These are phyloP conservation scores for Pseudevernia furfuracea DNA, from an alignment of 495 filamentous ascomycete genomes.

Conservation along the genomic window DNA sequence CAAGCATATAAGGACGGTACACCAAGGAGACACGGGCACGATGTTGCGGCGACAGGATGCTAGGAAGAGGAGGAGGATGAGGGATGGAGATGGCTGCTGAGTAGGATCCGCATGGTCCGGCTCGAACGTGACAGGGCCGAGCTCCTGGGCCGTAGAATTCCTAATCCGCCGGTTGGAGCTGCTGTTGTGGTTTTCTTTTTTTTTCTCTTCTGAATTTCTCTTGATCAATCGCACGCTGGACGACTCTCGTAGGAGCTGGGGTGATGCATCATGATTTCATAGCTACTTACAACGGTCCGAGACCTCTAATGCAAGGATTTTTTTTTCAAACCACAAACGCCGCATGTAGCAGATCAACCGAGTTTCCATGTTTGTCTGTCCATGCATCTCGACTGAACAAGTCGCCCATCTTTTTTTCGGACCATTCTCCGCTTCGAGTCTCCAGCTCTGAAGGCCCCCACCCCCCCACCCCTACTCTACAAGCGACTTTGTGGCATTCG, in stretches of 20 bases:
- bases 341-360: too few relatives aligned
- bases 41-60: background rate
- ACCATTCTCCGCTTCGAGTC: too few relatives aligned
- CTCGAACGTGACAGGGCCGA: background rate
- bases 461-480: too few relatives aligned
- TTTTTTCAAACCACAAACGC: background rate
- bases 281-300: background rate
- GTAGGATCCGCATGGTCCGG: background rate
- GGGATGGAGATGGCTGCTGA: background rate
- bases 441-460: too few relatives aligned
- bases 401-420: too few relatives aligned
- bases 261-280: background rate
- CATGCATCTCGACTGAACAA: too few relatives aligned
- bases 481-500: too few relatives aligned
- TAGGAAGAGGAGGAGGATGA: background rate
- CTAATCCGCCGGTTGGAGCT: background rate
- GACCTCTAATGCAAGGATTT: background rate
- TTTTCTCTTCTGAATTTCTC: background rate
- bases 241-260: background rate
- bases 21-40: background rate
- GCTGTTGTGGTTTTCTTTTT: background rate
- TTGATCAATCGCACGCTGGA: background rate
- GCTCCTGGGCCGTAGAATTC: background rate
- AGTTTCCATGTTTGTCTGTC: too few relatives aligned
- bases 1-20: conserved; percentile 11